Conservation (phyloP, 257 asterid genomes). For the Misopates orontium region DNA sequence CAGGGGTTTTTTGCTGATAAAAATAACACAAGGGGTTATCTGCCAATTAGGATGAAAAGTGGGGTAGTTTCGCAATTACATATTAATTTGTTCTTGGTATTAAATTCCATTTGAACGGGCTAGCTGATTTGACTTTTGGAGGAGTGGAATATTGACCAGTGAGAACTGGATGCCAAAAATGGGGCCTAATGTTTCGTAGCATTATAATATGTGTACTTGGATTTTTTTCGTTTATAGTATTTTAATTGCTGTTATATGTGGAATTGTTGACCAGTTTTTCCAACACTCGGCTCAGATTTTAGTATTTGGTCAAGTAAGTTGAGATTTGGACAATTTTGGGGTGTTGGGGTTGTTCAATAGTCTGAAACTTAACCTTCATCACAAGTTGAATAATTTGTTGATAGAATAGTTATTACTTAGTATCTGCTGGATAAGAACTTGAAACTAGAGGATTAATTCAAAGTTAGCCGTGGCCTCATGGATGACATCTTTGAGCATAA, state of each 20-base stretch:
- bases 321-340: not conserved
- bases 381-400: not conserved
- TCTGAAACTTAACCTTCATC: not conserved
- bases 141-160: constrained; percentile 6
- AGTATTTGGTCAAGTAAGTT: constrained; percentile 20
- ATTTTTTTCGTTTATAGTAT: not conserved
- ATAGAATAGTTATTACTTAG: not conserved
- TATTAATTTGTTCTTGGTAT: not conserved
- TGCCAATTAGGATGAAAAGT: no score
- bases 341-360: not conserved
- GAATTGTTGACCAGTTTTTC: constrained; percentile 9
- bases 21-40: no score
- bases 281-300: no score
- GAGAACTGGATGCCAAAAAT: not conserved
- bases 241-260: not conserved
- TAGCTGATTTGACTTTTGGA: constrained; percentile 21
- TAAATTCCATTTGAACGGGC: constrained; percentile 11
- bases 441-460: not conserved
- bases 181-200: not conserved
- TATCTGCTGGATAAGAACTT: not conserved
- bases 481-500: not conserved
- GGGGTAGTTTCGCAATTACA: no score
- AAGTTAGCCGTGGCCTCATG: not conserved
- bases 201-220: constrained; percentile 3
- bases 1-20: no score